phyloP scores from a whole-genome alignment of 1,284 basidiomycete species.

The Pisolithus thermaeus region DNA sequence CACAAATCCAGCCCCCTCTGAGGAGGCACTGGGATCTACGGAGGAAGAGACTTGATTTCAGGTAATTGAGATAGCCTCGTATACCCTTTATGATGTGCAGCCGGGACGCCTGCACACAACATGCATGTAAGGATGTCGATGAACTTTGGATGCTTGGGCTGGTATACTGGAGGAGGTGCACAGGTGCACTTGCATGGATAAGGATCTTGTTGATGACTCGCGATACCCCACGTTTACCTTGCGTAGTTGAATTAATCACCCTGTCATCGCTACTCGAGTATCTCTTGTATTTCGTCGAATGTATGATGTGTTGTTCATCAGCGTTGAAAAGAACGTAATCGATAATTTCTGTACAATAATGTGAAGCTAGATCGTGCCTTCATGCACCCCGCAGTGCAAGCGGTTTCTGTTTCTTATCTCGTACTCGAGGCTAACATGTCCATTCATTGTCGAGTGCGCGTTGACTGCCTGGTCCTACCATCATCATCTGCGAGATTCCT shows the following conservation, averaged over 20 bases:
- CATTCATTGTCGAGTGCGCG: too few relatives aligned
- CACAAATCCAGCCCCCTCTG: constrained; percentile 2
- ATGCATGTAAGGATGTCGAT: background rate
- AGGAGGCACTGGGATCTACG: constrained; percentile 11
- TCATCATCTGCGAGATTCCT: background rate
- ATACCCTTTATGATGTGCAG: background rate
- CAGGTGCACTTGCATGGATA: constrained; percentile 6
- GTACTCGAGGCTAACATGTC: too few relatives aligned
- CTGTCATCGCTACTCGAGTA: constrained; percentile 7
- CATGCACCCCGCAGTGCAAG: too few relatives aligned
- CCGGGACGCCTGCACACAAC: background rate
- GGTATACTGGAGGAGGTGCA: constrained; percentile 13
- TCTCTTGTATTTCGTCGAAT: background rate
- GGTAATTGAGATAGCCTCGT: background rate
- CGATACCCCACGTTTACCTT: constrained; percentile 19
- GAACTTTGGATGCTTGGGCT: background rate
- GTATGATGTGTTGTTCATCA: background rate
- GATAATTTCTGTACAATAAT: too few relatives aligned
- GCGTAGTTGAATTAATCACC: constrained; percentile 2
- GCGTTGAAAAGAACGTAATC: background rate
- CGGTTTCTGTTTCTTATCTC: too few relatives aligned
- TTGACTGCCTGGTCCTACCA: background rate
- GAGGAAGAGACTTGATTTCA: constrained; percentile 16
- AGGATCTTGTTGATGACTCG: constrained; percentile 9
- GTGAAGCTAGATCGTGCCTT: too few relatives aligned